Conservation (phyloP, 495 filamentous ascomycete species). For the Evansstolkia leycettana region DNA sequence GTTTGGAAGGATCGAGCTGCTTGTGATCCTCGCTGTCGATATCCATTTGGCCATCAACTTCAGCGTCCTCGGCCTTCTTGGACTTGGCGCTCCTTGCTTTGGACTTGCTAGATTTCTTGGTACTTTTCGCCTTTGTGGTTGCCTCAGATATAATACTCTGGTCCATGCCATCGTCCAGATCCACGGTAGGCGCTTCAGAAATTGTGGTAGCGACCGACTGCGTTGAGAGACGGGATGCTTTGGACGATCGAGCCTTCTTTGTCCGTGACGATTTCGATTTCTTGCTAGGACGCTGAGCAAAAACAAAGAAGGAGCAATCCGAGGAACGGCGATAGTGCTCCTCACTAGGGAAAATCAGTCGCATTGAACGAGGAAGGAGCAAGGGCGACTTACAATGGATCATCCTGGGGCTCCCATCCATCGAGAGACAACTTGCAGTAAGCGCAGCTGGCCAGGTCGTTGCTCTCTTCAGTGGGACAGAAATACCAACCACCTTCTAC, state of each 20-base stretch:
- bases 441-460: slow-evolving; percentile 76
- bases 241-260: slow-evolving; percentile 51
- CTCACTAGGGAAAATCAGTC: slow-evolving; percentile 38
- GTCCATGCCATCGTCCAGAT: slow-evolving; percentile 45
- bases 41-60: slow-evolving; percentile 28
- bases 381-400: slow-evolving; percentile 55
- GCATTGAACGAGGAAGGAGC: slow-evolving; percentile 6
- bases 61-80: slow-evolving; percentile 48
- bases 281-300: slow-evolving; percentile 27
- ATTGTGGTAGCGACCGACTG: slow-evolving; percentile 46
- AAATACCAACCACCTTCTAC: slow-evolving; percentile 89
- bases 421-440: slow-evolving; percentile 81
- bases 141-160: slow-evolving; percentile 51
- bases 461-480: slow-evolving; percentile 64
- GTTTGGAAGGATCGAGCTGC: slow-evolving; percentile 21
- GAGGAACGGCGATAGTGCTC: slow-evolving; percentile 74
- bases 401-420: slow-evolving; percentile 85
- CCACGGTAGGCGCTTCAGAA: slow-evolving; percentile 42
- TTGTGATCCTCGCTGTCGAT: slow-evolving; percentile 14
- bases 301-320: slow-evolving; percentile 70
- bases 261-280: slow-evolving; percentile 30
- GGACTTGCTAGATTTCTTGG: slow-evolving; percentile 33
- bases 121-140: slow-evolving; percentile 38
- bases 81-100: slow-evolving; percentile 29
- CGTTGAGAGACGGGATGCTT: slow-evolving; percentile 56